Percentiles rank a stretch among this genome's conserved stretches.
Evolutionary conservation across 805 yeast species (phyloP).

Genomic region (Yarrowia sp.): DNA sequence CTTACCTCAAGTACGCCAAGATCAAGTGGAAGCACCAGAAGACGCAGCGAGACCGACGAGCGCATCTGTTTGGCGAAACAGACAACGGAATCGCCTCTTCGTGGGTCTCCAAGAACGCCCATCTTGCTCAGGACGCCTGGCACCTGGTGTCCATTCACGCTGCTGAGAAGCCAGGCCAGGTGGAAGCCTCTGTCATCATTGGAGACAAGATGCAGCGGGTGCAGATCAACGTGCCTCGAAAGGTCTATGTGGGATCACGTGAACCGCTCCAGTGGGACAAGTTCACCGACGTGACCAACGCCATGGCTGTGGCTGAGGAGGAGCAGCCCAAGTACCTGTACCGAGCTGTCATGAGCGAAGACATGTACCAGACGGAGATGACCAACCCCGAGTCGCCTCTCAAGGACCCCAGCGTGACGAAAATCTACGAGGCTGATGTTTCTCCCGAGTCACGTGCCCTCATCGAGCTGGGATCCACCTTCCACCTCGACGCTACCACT

Average conservation of each 20-base stretch:
- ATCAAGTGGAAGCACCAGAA: constrained; percentile 85
- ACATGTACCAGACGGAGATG: constrained; percentile 61
- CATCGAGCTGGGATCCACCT: constrained; percentile 76
- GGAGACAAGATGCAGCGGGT: constrained; percentile 77
- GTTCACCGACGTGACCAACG: constrained; percentile 54
- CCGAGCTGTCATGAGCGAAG: constrained; percentile 73
- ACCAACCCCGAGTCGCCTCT: constrained; percentile 67
- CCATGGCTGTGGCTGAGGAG: constrained; percentile 73
- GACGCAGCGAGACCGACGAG: constrained; percentile 73
- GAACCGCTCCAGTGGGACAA: constrained; percentile 60
- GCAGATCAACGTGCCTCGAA: constrained; percentile 75
- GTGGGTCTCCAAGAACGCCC: constrained; percentile 79
- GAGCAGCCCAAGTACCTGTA: constrained; percentile 59
- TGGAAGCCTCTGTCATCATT: constrained; percentile 73
- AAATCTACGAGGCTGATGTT: constrained; percentile 79
- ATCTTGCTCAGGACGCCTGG: constrained; percentile 81
- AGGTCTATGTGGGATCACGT: constrained; percentile 58
- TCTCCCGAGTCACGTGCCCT: constrained; percentile 73
- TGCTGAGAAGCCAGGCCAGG: constrained; percentile 65
- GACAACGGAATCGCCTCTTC: constrained; percentile 64
- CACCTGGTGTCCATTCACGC: constrained; percentile 73
- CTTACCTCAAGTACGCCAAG: constrained; percentile 73
- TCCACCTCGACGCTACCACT: constrained; percentile 69
- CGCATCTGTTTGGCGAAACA: constrained; percentile 76
- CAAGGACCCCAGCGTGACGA: constrained; percentile 65